Base-by-base conservation (phyloP, 2,329 filamentous ascomycete species). In the Paecilomyces variotii region DNA sequence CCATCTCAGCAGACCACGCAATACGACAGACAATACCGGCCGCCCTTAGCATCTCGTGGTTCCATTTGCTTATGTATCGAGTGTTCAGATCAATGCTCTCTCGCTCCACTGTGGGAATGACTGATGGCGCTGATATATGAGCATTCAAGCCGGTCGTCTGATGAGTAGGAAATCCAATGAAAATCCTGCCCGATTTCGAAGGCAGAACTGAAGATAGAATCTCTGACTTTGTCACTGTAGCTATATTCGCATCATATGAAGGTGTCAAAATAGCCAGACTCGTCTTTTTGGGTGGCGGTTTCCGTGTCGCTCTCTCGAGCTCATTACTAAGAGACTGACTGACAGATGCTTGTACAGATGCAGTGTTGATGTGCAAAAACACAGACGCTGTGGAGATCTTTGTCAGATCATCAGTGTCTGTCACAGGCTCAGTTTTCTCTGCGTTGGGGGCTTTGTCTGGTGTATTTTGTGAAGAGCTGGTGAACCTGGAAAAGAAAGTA, bases 31-130 rank as follows among this genome's bases (percentile, higher is more conserved):
- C 87, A 64, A 99, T 91, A 49, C 94, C 94, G 19, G 93, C 90
- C 30, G 92, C 89, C 51, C 93, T 85, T 45, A 99, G 80, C 80
- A 99, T 90, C 71, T 97, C 94, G 25, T 90, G 82, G 67, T 99
- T 99, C 95, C 94, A 99, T 14, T 87, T 91, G 62, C 91, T 87
- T 14, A 99, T 93, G 80, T 91, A 96, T 58, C 92, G 86, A 14
- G 94, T 95, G 71, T 99, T 97, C 62, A 99, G 80, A 73, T 99
- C 94, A 59, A 99, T 96, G 57, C 91, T 94, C 71, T 99, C 94
- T 70, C 94, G 86, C 74, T 99, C 94, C 2, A 99, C 95, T 0
- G 94, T 99, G 0, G 94, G 94, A 59, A 99, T 99, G 12, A 99
- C 87, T 0, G 93, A 97, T 0, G 92, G 94, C 0, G 94, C 94